A percentile compares a stretch with the other conserved stretches of the same genome.
Evolutionary conservation across 2,329 filamentous ascomycete genomes (phyloP).

Genomic region (Huntiella omanensis): DNA sequence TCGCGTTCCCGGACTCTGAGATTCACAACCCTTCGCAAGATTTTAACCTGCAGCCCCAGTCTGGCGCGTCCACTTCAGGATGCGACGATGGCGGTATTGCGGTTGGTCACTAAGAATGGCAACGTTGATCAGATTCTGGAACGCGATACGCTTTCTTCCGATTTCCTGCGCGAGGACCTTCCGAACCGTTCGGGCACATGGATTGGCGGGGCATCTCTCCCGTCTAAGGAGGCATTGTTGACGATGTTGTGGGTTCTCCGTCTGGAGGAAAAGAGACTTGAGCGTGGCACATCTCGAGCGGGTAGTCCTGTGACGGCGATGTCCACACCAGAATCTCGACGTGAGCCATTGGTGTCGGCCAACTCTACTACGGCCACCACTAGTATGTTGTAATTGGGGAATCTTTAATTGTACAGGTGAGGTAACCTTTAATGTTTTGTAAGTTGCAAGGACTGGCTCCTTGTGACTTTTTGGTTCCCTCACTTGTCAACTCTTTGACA

Average conservation of each 20-base stretch:
- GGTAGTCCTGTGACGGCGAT: neutral
- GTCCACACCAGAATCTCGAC: neutral
- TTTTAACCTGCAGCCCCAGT: slow-evolving; percentile 54
- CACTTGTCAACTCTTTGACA: too few relatives aligned
- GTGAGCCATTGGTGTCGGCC: slow-evolving; percentile 4
- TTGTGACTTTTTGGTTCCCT: too few relatives aligned
- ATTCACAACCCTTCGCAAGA: slow-evolving; percentile 42
- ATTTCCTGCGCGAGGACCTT: slow-evolving; percentile 21
- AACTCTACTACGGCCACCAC: slow-evolving; percentile 4
- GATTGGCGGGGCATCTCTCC: slow-evolving; percentile 16
- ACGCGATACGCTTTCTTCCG: slow-evolving; percentile 16
- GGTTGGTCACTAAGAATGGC: slow-evolving; percentile 44
- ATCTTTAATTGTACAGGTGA: neutral
- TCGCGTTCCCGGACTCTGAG: slow-evolving; percentile 37
- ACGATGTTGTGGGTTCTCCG: slow-evolving; percentile 28
- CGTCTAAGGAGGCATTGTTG: slow-evolving; percentile 29
- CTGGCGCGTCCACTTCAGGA: slow-evolving; percentile 55
- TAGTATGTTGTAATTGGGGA: slow-evolving; percentile 6
- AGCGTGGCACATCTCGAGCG: neutral
- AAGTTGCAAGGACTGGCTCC: too few relatives aligned
- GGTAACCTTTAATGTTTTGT: too few relatives aligned
- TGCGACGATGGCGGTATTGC: slow-evolving; percentile 57
- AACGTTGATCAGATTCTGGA: slow-evolving; percentile 26
- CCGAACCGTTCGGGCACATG: slow-evolving; percentile 20
- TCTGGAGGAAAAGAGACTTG: slow-evolving; percentile 23